Percentiles rank a stretch among this genome's conserved stretches.
phyloP scores from a whole-genome alignment of 768 basidiomycete genomes.

The Lactarius evosmus region DNA sequence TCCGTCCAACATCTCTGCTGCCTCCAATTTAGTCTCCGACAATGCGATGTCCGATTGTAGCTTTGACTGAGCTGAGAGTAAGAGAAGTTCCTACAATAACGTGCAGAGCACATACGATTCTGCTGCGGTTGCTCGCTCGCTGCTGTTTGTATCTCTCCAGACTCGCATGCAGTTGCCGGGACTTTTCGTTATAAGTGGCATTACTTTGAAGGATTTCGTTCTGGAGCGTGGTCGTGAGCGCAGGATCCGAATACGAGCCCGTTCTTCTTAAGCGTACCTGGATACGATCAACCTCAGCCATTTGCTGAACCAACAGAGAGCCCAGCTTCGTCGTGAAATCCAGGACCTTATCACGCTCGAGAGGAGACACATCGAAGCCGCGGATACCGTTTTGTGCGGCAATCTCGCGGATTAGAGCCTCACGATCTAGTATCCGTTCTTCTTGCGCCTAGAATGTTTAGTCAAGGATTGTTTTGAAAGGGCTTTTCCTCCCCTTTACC shows the following conservation, averaged over 20 bases:
- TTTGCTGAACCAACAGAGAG: slow-evolving; percentile 61
- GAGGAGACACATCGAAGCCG: slow-evolving; percentile 66
- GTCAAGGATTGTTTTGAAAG: background rate
- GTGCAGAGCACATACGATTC: slow-evolving; percentile 46
- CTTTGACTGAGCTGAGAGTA: slow-evolving; percentile 28
- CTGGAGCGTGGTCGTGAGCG: slow-evolving; percentile 35
- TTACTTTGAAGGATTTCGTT: slow-evolving; percentile 51
- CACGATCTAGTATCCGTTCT: slow-evolving; percentile 64
- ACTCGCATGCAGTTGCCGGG: slow-evolving; percentile 54
- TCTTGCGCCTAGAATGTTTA: slow-evolving; percentile 59
- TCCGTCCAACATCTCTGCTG: slow-evolving; percentile 49
- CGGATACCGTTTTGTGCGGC: slow-evolving; percentile 65
- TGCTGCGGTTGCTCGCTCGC: slow-evolving; percentile 48
- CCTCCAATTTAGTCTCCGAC: slow-evolving; percentile 56
- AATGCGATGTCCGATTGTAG: slow-evolving; percentile 47
- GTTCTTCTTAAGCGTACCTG: slow-evolving; percentile 45
- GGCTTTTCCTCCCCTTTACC: slow-evolving; percentile 37
- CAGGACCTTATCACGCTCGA: slow-evolving; percentile 66
- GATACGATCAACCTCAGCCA: slow-evolving; percentile 59
- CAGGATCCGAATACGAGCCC: slow-evolving; percentile 3
- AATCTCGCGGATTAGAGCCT: slow-evolving; percentile 68
- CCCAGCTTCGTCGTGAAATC: slow-evolving; percentile 69
- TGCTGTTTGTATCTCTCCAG: slow-evolving; percentile 54
- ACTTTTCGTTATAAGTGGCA: slow-evolving; percentile 63
- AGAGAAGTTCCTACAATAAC: background rate